Evolutionary conservation across 345 rosid species (phyloP), one percentile per base, ranked within the genome.

Genomic region (Microcos paniculata): DNA sequence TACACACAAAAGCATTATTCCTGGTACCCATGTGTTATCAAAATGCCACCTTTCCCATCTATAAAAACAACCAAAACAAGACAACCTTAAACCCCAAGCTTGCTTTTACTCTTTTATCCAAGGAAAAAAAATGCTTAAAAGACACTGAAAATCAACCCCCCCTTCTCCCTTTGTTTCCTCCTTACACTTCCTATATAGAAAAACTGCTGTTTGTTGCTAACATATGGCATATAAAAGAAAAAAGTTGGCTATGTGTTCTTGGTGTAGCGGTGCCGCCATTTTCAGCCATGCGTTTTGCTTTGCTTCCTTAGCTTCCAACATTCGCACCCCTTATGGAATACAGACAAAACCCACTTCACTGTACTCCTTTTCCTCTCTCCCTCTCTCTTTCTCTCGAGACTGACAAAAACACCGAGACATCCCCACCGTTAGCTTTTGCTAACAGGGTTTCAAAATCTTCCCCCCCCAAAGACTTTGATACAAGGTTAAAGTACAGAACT

Each of bases 291-390:
- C 57, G 80, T 77, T 81, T 81, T 52, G 80, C 78, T 82, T 82
- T 87, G 96, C 82, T 93, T 93, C 92, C 90, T 83, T 78, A 23
- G 91, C 90, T 82, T 82, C 92, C 90, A 86, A 88, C 94, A 93
- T 88, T 85, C 88, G 90, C 79, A 78, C 90, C 77, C 77, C 86
- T 80, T 87, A 81, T 62, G 48, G 80, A 76, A 87, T 90, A 85
- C 78, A 77, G 88, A 88, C 96, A 93, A 88, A 83, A 70, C 26
- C 66, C 70, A 55, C 78, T 63, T 49, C 80, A 69, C 70, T 51
- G 16, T 43, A 19, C 55, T 24, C 43, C 75, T 65, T n/a, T n/a
- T n/a, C n/a, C 56, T 42, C 71, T n/a, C 67, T n/a, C 15, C 2
- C 21, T 11, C 46, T 11, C 68, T n/a, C n/a, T n/a, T n/a, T 26